phyloP scores from a whole-genome alignment of 169 alveolate species.

The Plasmodium billcollinsi region DNA sequence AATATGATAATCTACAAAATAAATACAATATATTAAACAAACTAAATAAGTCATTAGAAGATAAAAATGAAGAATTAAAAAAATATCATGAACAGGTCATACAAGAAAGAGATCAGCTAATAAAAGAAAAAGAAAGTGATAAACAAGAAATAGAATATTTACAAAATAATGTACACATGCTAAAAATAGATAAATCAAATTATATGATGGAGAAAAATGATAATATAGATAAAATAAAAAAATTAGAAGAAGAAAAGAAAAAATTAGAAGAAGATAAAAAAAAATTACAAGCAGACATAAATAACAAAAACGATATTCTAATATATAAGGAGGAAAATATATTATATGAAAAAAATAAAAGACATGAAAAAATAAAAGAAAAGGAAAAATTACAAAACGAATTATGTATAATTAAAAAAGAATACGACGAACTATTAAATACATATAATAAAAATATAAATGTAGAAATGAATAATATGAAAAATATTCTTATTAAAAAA shows the following conservation, averaged over 20 bases:
- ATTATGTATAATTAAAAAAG: background rate
- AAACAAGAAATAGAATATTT: background rate
- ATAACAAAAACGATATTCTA: no score
- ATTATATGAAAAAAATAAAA: background rate
- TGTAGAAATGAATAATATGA: constrained; percentile 4
- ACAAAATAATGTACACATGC: background rate
- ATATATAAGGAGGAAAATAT: no score
- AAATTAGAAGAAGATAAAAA: background rate
- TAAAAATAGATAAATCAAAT: background rate
- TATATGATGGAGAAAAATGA: background rate
- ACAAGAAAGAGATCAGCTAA: background rate
- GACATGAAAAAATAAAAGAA: background rate
- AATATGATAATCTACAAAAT: no score
- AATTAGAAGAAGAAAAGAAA: background rate
- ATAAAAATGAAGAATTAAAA: background rate
- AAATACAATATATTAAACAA: background rate
- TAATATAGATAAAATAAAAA: background rate
- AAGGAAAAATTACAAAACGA: constrained; percentile 4
- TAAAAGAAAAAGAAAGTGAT: background rate
- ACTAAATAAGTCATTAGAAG: background rate
- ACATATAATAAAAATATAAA: background rate
- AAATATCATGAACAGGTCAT: background rate
- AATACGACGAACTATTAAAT: background rate
- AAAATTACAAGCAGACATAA: background rate
- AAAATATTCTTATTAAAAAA: background rate